Evolutionary conservation across 176 grass and related monocot species (phyloP).

Genomic region (barley (Hordeum vulgare)): DNA sequence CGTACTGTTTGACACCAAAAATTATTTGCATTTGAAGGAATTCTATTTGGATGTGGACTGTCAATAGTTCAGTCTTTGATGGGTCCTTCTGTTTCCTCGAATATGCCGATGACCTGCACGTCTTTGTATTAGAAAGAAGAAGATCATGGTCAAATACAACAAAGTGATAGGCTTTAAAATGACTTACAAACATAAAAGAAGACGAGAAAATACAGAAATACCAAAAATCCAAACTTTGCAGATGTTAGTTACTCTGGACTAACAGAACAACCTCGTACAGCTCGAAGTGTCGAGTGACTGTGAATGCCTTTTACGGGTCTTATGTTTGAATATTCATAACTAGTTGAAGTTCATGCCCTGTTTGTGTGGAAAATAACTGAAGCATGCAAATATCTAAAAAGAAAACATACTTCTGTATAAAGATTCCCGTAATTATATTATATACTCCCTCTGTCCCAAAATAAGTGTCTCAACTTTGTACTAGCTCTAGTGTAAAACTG

Average conservation of each 20-base stretch:
- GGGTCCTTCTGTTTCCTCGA: not conserved
- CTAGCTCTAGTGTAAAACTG: too few species aligned
- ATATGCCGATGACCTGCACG: not conserved
- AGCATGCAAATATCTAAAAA: not conserved
- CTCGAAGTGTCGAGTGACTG: not conserved
- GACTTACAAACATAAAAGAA: not conserved
- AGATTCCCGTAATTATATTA: not conserved
- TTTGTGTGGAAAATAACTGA: not conserved
- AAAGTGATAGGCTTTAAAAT: not conserved
- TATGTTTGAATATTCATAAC: not conserved
- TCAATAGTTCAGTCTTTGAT: not conserved
- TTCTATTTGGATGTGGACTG: not conserved
- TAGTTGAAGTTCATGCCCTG: not conserved
- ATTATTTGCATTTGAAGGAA: not conserved
- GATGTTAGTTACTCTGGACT: not conserved
- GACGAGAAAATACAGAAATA: not conserved
- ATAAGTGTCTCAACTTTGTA: too few species aligned
- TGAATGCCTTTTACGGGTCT: not conserved
- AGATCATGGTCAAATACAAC: not conserved
- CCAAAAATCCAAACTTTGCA: not conserved
- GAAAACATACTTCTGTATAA: not conserved
- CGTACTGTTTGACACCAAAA: not conserved
- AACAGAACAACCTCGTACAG: not conserved
- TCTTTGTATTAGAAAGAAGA: slow-evolving; percentile 4
- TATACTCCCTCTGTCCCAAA: too few species aligned